Percentiles rank a stretch among this genome's conserved stretches.
Conservation (phyloP, 768 basidiomycete genomes). For the Amanita jacksonii region DNA sequence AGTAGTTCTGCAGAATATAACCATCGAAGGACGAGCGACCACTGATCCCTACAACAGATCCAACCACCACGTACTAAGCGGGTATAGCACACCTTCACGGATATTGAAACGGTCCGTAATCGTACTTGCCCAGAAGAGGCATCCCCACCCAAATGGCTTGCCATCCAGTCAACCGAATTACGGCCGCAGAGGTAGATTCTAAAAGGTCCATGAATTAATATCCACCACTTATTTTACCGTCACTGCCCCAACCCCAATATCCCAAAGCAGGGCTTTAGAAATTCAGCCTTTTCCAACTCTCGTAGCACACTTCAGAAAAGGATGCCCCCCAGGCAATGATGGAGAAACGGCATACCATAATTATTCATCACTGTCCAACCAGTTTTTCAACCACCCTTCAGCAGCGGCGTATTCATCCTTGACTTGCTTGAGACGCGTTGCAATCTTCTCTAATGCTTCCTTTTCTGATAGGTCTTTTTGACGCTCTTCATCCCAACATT, state of each 20-base stretch:
- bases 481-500: conserved; percentile 48
- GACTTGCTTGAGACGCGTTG: conserved; percentile 43
- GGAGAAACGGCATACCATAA: background rate
- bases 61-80: background rate
- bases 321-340: background rate
- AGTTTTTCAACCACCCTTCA: conserved; percentile 52
- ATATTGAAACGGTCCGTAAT: conserved; percentile 5
- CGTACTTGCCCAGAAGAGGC: conserved; percentile 4
- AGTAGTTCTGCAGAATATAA: conserved; percentile 1
- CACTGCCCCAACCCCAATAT: background rate
- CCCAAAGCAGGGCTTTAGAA: background rate
- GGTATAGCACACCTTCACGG: conserved; percentile 7
- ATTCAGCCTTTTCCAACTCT: background rate
- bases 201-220: conserved; percentile 7
- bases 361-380: conserved; percentile 6
- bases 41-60: background rate
- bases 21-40: background rate
- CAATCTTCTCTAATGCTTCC: conserved; percentile 53
- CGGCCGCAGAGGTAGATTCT: conserved; percentile 5
- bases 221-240: background rate
- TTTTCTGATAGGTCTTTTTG: conserved; percentile 29
- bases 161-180: conserved; percentile 6
- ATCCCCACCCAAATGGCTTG: conserved; percentile 2
- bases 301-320: background rate
- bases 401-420: conserved; percentile 64